A percentile compares a stretch with the other conserved stretches of the same genome.
phyloP scores from a whole-genome alignment of 1,284 basidiomycete species.

The Butyriboletus appendiculatus region DNA sequence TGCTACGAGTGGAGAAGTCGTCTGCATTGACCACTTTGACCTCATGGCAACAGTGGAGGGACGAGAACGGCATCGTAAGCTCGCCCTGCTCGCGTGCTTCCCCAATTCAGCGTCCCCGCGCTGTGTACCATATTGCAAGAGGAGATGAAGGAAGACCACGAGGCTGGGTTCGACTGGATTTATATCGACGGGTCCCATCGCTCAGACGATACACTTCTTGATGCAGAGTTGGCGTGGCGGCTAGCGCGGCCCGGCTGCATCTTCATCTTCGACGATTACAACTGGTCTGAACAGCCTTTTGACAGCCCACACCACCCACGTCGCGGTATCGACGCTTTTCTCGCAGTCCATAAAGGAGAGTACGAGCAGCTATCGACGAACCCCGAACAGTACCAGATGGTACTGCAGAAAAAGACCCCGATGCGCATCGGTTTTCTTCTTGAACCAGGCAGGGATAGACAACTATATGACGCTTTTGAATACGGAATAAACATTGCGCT shows the following conservation, averaged over 20 bases:
- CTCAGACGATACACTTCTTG: constrained; percentile 59
- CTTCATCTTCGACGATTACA: constrained; percentile 60
- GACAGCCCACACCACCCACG: constrained; percentile 55
- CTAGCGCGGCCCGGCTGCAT: constrained; percentile 51
- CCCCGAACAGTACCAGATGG: constrained; percentile 48
- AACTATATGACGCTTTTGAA: constrained; percentile 32
- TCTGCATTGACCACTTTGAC: constrained; percentile 63
- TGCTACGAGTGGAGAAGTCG: constrained; percentile 42
- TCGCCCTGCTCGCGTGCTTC: constrained; percentile 46
- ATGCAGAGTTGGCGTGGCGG: constrained; percentile 59
- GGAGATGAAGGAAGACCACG: constrained; percentile 35
- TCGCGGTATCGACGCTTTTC: constrained; percentile 56
- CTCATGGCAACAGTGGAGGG: constrained; percentile 51
- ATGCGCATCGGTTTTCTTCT: constrained; percentile 58
- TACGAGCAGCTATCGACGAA: constrained; percentile 42
- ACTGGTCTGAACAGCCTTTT: constrained; percentile 49
- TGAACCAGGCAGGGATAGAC: constrained; percentile 1
- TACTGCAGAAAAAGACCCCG: constrained; percentile 48
- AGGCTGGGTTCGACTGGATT: constrained; percentile 57
- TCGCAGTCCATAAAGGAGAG: constrained; percentile 50
- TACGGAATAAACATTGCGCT: constrained; percentile 53
- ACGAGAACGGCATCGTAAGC: constrained; percentile 43
- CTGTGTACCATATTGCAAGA: constrained; percentile 50
- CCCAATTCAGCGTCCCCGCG: constrained; percentile 55
- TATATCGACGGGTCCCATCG: constrained; percentile 62